These are phyloP conservation scores for Pleurotus tuber-regium DNA, from an alignment of 768 basidiomycete species.

Conservation along the genomic window DNA sequence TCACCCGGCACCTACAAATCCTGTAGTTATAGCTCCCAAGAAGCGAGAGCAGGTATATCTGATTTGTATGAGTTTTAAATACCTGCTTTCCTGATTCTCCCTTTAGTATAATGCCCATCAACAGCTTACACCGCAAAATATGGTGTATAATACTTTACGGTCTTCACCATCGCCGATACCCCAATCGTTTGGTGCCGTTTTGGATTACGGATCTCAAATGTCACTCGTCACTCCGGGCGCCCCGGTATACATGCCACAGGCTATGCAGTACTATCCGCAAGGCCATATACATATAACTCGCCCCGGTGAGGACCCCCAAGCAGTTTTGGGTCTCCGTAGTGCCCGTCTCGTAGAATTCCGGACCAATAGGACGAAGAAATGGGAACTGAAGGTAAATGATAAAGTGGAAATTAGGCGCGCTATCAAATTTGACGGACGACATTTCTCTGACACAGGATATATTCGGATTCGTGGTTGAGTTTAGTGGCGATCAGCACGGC, in stretches of 20 bases:
- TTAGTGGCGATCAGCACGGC: conserved; percentile 94
- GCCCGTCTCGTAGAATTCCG: conserved; percentile 83
- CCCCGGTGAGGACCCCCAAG: conserved; percentile 38
- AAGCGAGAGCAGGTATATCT: conserved; percentile 55
- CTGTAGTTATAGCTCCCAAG: conserved; percentile 46
- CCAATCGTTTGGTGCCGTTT: conserved; percentile 38
- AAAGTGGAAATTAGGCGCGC: background rate
- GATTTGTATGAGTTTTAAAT: conserved; percentile 6
- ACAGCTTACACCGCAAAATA: conserved; percentile 38
- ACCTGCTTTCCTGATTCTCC: conserved; percentile 10
- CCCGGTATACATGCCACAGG: conserved; percentile 39
- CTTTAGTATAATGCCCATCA: conserved; percentile 44
- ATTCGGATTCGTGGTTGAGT: conserved; percentile 82
- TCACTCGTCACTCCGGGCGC: conserved; percentile 42
- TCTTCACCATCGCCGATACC: conserved; percentile 41
- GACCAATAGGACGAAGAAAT: conserved; percentile 71
- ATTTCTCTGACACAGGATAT: conserved; percentile 61
- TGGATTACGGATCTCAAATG: conserved; percentile 50
- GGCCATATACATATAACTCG: conserved; percentile 39
- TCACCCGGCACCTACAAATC: conserved; percentile 44
- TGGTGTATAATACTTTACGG: conserved; percentile 40
- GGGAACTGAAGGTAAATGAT: conserved; percentile 71
- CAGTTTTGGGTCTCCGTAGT: conserved; percentile 51
- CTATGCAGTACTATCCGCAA: conserved; percentile 33
- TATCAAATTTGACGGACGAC: background rate